Percentiles rank a stretch among this genome's conserved stretches.
These are phyloP conservation scores for Dysphania ambrosioides DNA, from an alignment of 148 eudicot species.

Conservation along the genomic window DNA sequence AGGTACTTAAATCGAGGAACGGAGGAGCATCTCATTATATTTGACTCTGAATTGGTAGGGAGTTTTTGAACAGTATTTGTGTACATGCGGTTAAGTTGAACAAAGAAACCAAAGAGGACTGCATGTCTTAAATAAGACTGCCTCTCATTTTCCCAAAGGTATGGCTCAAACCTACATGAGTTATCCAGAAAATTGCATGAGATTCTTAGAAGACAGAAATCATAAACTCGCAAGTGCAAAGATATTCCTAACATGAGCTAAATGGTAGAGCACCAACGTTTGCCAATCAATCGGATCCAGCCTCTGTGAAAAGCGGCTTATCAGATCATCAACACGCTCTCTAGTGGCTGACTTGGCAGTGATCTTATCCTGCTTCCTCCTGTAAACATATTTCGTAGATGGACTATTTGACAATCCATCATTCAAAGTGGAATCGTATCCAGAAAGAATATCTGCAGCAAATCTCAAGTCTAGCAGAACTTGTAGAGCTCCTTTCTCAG, in stretches of 20 bases:
- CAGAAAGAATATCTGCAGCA: conserved; percentile 75
- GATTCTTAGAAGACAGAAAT: not conserved
- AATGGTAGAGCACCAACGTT: conserved; percentile 46
- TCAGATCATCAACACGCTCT: conserved; percentile 56
- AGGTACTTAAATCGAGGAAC: conserved; percentile 96
- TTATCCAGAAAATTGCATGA: conserved; percentile 7
- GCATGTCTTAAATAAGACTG: conserved; percentile 93
- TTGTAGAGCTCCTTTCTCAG: conserved; percentile 86
- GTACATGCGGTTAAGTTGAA: conserved; percentile 83
- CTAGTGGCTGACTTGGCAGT: conserved; percentile 51
- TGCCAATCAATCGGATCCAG: conserved; percentile 99
- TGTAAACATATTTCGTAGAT: conserved; percentile 47
- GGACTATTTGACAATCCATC: conserved; percentile 44
- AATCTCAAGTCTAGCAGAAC: conserved; percentile 82
- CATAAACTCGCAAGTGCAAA: not conserved
- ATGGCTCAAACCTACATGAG: conserved; percentile 75
- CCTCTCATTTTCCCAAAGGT: conserved; percentile 95
- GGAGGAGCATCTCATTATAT: conserved; percentile 81
- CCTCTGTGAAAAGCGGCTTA: conserved; percentile 61
- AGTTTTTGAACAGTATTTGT: conserved; percentile 73
- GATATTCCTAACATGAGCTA: not conserved
- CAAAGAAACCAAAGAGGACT: conserved; percentile 94
- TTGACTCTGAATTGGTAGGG: conserved; percentile 80
- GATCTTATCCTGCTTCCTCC: conserved; percentile 67
- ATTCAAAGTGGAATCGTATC: conserved; percentile 46